Evolutionary conservation across 139 green algal species (phyloP).

Genomic region (Nannochloris sp.): DNA sequence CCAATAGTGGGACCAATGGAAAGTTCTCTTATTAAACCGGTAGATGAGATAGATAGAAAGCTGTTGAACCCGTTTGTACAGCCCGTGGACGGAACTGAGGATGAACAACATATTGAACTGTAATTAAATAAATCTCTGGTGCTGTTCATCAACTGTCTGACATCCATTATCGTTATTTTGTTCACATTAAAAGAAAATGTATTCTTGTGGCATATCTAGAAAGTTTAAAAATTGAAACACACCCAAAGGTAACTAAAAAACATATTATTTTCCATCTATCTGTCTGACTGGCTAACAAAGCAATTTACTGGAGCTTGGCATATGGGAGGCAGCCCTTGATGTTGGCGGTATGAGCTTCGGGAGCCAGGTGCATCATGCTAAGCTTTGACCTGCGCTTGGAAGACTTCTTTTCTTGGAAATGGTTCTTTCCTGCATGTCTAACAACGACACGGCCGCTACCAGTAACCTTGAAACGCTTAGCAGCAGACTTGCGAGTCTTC

Average conservation of each 20-base stretch:
- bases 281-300: too few relatives aligned
- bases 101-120: background rate
- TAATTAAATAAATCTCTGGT: background rate
- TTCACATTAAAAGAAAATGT: too few relatives aligned
- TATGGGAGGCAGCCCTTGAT: slow-evolving; percentile 32
- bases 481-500: slow-evolving; percentile 71
- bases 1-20: slow-evolving; percentile 44
- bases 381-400: slow-evolving; percentile 17
- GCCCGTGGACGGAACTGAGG: background rate
- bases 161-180: too few relatives aligned
- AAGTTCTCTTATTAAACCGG: background rate
- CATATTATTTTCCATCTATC: too few relatives aligned
- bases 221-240: too few relatives aligned
- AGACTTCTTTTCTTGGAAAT: slow-evolving; percentile 84
- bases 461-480: slow-evolving; percentile 83
- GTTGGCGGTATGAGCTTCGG: slow-evolving; percentile 14
- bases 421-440: slow-evolving; percentile 76
- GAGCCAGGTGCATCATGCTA: slow-evolving; percentile 17
- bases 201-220: too few relatives aligned
- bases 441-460: slow-evolving; percentile 70
- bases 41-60: background rate
- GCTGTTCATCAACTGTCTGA: too few relatives aligned
- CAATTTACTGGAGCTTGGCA: slow-evolving; percentile 11
- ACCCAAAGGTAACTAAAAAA: too few relatives aligned
- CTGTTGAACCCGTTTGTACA: slow-evolving; percentile 8